phyloP scores from a whole-genome alignment of 176 grass and related monocot species.

The Oryza coarctata region DNA sequence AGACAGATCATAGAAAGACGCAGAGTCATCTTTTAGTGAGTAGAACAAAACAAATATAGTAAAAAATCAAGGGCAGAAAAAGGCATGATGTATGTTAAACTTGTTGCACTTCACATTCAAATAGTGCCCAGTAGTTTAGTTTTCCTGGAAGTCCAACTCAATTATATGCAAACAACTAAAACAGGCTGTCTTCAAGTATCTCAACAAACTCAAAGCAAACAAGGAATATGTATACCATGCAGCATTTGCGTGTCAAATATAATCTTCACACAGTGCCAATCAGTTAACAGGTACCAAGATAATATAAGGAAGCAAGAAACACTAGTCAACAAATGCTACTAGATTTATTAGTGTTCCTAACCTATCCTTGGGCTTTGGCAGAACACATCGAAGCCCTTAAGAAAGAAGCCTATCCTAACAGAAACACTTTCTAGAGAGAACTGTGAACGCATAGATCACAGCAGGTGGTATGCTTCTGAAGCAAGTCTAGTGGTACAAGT shows the following conservation, averaged over 20 bases:
- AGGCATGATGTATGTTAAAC: neutral
- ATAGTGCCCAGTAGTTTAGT: neutral
- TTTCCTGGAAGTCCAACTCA: neutral
- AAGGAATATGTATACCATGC: neutral
- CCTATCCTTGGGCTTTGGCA: neutral
- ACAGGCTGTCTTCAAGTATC: constrained; percentile 10
- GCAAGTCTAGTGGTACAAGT: neutral
- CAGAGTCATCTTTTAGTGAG: neutral
- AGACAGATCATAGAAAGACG: neutral
- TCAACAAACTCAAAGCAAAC: constrained; percentile 17
- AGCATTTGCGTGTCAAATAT: neutral
- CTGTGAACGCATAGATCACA: neutral
- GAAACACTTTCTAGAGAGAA: neutral
- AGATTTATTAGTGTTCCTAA: too few relatives aligned
- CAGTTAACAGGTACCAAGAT: neutral
- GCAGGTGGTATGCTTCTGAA: neutral
- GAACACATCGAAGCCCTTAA: neutral
- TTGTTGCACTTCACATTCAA: neutral
- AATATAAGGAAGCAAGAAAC: neutral
- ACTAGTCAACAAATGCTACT: neutral
- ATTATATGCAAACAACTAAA: neutral
- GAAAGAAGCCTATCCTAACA: neutral
- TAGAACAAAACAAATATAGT: neutral
- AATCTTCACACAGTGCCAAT: neutral
- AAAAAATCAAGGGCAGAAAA: neutral